Conservation (phyloP, 495 filamentous ascomycete genomes). For the Collariella sp. region DNA sequence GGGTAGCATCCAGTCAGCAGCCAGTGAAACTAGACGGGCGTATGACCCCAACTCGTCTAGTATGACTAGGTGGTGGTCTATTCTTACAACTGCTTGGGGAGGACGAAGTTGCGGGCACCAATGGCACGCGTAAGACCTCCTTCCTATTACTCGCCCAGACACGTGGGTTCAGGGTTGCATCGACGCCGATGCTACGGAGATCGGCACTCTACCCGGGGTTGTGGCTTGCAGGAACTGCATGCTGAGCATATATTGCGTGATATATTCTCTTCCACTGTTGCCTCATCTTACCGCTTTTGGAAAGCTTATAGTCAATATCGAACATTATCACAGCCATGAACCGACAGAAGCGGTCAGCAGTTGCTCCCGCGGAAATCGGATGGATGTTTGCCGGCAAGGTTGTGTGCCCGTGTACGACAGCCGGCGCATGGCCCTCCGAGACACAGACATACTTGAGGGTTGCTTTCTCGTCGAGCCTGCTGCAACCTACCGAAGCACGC, state of each 20-base stretch:
- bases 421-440: background rate
- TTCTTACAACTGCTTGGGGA: too few relatives aligned
- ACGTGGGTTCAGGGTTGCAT: too few relatives aligned
- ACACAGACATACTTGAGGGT: background rate
- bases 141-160: too few relatives aligned
- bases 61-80: background rate
- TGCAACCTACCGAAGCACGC: background rate
- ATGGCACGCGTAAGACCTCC: too few relatives aligned
- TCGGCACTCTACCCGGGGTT: too few relatives aligned
- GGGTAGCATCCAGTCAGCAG: background rate
- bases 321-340: too few relatives aligned
- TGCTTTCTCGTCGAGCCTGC: background rate
- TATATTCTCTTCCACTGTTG: background rate
- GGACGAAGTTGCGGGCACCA: too few relatives aligned
- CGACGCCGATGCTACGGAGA: too few relatives aligned
- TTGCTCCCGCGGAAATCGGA: background rate
- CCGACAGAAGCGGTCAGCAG: too few relatives aligned
- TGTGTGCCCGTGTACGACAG: background rate
- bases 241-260: too few relatives aligned
- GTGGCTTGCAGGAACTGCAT: too few relatives aligned
- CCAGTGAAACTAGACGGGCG: background rate
- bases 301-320: too few relatives aligned
- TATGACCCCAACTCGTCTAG: background rate
- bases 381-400: background rate
- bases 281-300: background rate